Base-by-base conservation (phyloP, 2,329 filamentous ascomycete genomes). In the Cytospora piceicola region DNA sequence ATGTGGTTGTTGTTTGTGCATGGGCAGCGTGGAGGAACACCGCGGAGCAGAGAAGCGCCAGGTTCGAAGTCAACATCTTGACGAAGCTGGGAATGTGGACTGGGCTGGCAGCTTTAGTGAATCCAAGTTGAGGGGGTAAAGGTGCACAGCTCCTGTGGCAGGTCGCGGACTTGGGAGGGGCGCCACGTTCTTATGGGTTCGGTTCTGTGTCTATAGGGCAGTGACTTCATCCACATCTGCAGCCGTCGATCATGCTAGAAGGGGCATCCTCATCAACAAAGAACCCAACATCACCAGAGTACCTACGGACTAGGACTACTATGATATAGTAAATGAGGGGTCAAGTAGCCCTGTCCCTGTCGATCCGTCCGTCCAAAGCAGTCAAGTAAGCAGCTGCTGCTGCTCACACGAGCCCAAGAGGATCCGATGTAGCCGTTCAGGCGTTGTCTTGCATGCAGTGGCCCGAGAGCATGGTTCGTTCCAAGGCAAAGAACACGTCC, bases 1-100 rank as follows among this genome's bases (percentile, higher is more conserved):
- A 60, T 11, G 57, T 64, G 20, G 63, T 64, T 22, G 56, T 27
- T 42, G 56, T 64, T 49, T 64, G 63, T n/a, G 56, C 63, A 27
- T n/a, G 49, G 32, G 55, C 56, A 11, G 36, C 51, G 20, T 49
- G 51, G 49, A 64, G 56, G 49, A 60, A 58, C 20, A n/a, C 49
- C 15, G 56, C 32, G 12, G 56, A 54, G 57, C 56, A 64, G 29
- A 64, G n/a, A 15, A 60, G n/a, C 4, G 30, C 56, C 52, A 57
- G 11, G 17, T 32, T 55, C 7, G 51, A 24, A 34, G 51, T 34
- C 36, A 60, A 20, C 56, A 64, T 60, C 14, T 55, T 60, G 55
- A 54, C 7, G n/a, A 24, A n/a, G 46, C 11, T 24, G 22, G 9
- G 12, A 7, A 15, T 39, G 39, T 42, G 20, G 39, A 17, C 39